phyloP scores from a whole-genome alignment of 2,329 filamentous ascomycete species.

The Diaporthe australafricana region DNA sequence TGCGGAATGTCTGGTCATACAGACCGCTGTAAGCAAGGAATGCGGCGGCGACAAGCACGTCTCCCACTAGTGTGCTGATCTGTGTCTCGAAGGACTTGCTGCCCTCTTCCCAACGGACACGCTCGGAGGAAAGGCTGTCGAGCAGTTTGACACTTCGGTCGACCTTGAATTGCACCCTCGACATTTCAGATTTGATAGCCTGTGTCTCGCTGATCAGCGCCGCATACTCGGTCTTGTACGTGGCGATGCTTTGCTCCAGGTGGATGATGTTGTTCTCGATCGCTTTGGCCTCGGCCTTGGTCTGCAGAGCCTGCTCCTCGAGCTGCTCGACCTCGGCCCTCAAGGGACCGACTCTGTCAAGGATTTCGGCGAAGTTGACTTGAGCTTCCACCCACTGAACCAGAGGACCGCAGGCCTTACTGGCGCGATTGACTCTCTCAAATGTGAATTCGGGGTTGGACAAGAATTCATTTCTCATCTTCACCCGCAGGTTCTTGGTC shows the following conservation, averaged over 20 bases:
- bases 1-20: conserved; percentile 98
- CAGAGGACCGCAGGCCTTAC: conserved; percentile 94
- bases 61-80: conserved; percentile 94
- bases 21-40: conserved; percentile 97
- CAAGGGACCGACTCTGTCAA: conserved; percentile 92
- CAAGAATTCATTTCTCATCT: conserved; percentile 93
- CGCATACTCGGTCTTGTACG: conserved; percentile 96
- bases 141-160: conserved; percentile 94
- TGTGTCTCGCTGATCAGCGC: conserved; percentile 96
- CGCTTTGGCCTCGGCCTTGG: conserved; percentile 91
- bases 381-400: conserved; percentile 98
- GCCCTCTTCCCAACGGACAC: conserved; percentile 93
- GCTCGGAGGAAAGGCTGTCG: conserved; percentile 94
- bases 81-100: conserved; percentile 99
- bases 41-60: conserved; percentile 94
- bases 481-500: conserved; percentile 83
- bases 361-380: conserved; percentile 96
- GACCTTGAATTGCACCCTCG: conserved; percentile 96
- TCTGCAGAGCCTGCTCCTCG: conserved; percentile 89
- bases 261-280: conserved; percentile 88
- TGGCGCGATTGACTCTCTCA: conserved; percentile 94
- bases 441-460: conserved; percentile 96
- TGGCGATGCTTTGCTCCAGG: conserved; percentile 90
- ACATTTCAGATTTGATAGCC: conserved; percentile 97
- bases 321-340: conserved; percentile 89